Base-by-base conservation (phyloP, 2,329 filamentous ascomycete genomes). In the Beauveria pseudobassiana region DNA sequence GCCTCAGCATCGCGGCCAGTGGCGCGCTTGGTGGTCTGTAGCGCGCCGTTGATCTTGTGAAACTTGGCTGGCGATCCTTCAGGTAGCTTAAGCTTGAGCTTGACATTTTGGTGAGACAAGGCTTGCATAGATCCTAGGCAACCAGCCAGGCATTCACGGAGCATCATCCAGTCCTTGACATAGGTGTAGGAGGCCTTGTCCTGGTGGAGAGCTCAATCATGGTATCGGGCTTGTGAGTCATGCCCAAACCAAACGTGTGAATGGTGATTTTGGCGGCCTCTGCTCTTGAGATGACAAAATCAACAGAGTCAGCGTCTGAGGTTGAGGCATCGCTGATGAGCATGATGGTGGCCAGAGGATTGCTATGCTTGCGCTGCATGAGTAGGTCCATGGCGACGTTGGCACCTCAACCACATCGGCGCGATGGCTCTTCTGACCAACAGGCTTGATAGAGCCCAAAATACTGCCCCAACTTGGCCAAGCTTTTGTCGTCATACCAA, bases 131-230 rank as follows among this genome's bases (percentile, higher is more conserved):
- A 87, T 52, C 95, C 95, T 30, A 99, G 79, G 70, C 93, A 98
- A 49, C 95, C 95, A 26, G 93, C 95, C 50, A 97, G 82, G 73
- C 95, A 98, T 74, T 99, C 95, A 30, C 95, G 88, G 42, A 99
- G 83, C 93, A 98, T 99, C 93, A 98, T 98, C 95, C 95, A 99
- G 74, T 99, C 95, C 76, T 98, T 99, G 67, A 99, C 93, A 70
- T 98, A 99, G 1, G 92, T 96, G 71, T 98, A 99, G 1, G 92
- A 96, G 5, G 93, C 95, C 77, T 98, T 3, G 95, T 99, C 64
- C 92, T 85, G 7, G 90, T 95, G 0, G 95, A 98, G 14, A 99
- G 80, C 75, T 98, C 93, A 65, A 99, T 96, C 92, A 99, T 96
- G 1, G 93, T 97, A 72, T 99, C 95, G 5, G 95, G 95, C 76